Conservation (phyloP, 2,329 filamentous ascomycete genomes). For the Arachnomyces sp. region DNA sequence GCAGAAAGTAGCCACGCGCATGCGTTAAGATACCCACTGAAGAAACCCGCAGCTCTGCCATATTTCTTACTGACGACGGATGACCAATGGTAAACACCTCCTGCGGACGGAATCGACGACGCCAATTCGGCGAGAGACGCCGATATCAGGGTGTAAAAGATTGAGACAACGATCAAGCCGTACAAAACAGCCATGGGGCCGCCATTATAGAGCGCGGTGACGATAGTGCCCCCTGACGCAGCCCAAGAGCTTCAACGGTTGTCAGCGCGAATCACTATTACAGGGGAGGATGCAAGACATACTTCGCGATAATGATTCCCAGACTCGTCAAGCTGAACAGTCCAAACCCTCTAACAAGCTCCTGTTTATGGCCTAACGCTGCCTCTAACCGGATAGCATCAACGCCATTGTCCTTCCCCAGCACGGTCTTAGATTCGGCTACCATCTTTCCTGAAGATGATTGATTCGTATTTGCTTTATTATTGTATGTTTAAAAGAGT, state of each 20-base stretch:
- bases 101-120: slow-evolving; percentile 49
- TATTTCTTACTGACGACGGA: slow-evolving; percentile 42
- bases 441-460: no score
- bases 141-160: slow-evolving; percentile 48
- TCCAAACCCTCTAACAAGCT: slow-evolving; percentile 51
- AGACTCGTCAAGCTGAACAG: slow-evolving; percentile 48
- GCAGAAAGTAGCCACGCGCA: slow-evolving; percentile 25
- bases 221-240: slow-evolving; percentile 48
- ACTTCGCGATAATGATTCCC: slow-evolving; percentile 45
- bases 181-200: slow-evolving; percentile 53
- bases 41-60: slow-evolving; percentile 38
- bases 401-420: slow-evolving; percentile 9
- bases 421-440: no score
- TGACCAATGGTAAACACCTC: slow-evolving; percentile 50
- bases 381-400: slow-evolving; percentile 21
- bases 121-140: slow-evolving; percentile 49
- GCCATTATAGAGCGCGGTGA: slow-evolving; percentile 49
- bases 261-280: slow-evolving; percentile 2
- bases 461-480: no score
- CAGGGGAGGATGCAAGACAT: slow-evolving; percentile 3
- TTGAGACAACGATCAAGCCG: slow-evolving; percentile 40
- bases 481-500: no score
- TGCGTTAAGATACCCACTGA: slow-evolving; percentile 29
- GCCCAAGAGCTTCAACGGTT: slow-evolving; percentile 48
- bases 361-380: slow-evolving; percentile 47